phyloP scores from a whole-genome alignment of 2,329 filamentous ascomycete species.

The Arthrocladium fulminans region DNA sequence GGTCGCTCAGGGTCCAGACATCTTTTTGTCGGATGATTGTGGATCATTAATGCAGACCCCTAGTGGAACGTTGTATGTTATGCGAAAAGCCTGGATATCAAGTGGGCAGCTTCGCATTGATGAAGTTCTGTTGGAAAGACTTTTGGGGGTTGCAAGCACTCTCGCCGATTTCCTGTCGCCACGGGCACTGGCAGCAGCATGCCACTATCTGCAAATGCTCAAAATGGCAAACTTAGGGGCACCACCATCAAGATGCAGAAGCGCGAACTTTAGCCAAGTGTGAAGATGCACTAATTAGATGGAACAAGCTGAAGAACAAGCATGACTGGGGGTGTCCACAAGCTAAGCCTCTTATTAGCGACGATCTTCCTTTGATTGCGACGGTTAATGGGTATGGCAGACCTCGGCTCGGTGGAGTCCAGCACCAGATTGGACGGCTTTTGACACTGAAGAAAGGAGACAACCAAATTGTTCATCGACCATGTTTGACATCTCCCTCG shows the following conservation, averaged over 20 bases:
- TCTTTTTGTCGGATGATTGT: background rate
- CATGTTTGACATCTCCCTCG: background rate
- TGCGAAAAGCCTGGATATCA: background rate
- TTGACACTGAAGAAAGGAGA: background rate
- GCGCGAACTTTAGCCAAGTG: background rate
- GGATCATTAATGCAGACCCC: background rate
- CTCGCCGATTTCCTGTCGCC: background rate
- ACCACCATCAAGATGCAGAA: slow-evolving; percentile 4
- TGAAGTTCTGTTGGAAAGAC: background rate
- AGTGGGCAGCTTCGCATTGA: background rate
- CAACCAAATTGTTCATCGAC: background rate
- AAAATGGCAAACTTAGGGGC: slow-evolving; percentile 1
- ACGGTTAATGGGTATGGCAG: background rate
- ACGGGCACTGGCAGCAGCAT: background rate
- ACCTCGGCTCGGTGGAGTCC: background rate
- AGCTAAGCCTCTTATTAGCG: slow-evolving; percentile 1
- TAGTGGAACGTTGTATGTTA: background rate
- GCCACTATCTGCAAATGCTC: background rate
- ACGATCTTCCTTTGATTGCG: background rate
- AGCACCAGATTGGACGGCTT: background rate
- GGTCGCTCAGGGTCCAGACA: background rate
- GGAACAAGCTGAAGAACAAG: background rate
- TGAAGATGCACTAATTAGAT: background rate
- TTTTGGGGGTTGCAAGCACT: background rate
- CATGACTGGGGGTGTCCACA: background rate